These are phyloP conservation scores for Zygosaccharomyces rouxii DNA, from an alignment of 805 yeast genomes.

Conservation along the genomic window DNA sequence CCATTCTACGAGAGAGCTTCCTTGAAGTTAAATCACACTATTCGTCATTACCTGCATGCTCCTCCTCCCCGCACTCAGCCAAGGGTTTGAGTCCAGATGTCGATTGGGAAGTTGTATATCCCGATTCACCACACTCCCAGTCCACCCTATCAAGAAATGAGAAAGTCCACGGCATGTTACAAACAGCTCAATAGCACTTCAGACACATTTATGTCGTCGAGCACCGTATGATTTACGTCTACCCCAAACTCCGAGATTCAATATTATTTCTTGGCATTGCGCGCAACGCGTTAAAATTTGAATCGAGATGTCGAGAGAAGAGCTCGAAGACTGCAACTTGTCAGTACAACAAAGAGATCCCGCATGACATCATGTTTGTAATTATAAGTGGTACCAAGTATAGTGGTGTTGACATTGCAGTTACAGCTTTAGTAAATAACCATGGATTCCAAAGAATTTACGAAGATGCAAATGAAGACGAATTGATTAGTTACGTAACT, in stretches of 20 bases:
- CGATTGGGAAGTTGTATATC: neutral
- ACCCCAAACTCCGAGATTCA: neutral
- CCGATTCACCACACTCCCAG: too few relatives aligned
- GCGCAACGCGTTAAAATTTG: slow-evolving; percentile 1
- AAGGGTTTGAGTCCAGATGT: neutral
- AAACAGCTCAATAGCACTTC: neutral
- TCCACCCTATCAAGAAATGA: too few relatives aligned
- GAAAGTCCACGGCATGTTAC: neutral
- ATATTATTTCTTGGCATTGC: neutral
- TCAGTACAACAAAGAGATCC: neutral
- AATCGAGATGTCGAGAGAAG: neutral
- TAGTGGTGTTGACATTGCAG: slow-evolving; percentile 24
- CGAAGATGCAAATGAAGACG: slow-evolving; percentile 25
- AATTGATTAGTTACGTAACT: slow-evolving; percentile 59
- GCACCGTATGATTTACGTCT: neutral
- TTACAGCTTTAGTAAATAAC: slow-evolving; percentile 16
- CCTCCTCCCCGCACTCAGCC: too few relatives aligned
- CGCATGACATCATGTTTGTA: slow-evolving; percentile 19
- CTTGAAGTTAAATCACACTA: too few relatives aligned
- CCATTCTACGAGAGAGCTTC: too few relatives aligned
- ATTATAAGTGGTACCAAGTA: slow-evolving; percentile 29
- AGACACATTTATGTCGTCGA: neutral
- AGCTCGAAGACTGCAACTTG: neutral
- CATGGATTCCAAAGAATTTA: slow-evolving; percentile 22
- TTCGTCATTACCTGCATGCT: too few relatives aligned